Percentiles rank a stretch among this genome's conserved stretches.
Conservation (phyloP, 1,284 basidiomycete genomes). For the Ceratobasidium papillatum region DNA sequence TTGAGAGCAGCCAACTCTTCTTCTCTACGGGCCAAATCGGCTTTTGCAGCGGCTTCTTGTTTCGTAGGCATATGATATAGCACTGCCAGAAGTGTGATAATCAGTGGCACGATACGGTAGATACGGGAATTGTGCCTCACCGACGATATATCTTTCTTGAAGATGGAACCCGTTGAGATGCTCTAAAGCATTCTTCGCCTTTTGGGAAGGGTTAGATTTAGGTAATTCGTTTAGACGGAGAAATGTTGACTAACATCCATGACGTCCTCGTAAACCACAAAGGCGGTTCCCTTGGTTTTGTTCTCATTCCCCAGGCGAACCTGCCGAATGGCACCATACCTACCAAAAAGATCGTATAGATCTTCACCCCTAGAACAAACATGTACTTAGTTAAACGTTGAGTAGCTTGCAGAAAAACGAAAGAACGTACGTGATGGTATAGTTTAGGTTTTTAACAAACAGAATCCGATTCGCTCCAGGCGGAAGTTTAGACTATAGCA, state of each 20-base stretch:
- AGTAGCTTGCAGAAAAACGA: not conserved
- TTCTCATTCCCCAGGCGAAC: slow-evolving; percentile 91
- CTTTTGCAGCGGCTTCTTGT: slow-evolving; percentile 91
- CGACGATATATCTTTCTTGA: slow-evolving; percentile 95
- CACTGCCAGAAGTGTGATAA: slow-evolving; percentile 59
- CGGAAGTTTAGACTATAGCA: slow-evolving; percentile 76
- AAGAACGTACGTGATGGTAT: slow-evolving; percentile 73
- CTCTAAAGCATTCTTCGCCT: slow-evolving; percentile 96
- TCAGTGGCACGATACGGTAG: not conserved
- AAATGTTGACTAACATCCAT: slow-evolving; percentile 73
- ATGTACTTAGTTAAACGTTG: slow-evolving; percentile 41
- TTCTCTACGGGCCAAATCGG: slow-evolving; percentile 90
- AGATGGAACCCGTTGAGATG: slow-evolving; percentile 98
- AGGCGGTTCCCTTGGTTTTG: slow-evolving; percentile 96
- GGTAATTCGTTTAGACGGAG: not conserved
- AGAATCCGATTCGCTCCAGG: slow-evolving; percentile 85
- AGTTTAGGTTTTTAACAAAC: slow-evolving; percentile 92
- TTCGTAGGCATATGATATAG: slow-evolving; percentile 97
- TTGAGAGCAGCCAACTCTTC: slow-evolving; percentile 90
- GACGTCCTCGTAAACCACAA: slow-evolving; percentile 90
- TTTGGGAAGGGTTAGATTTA: slow-evolving; percentile 45
- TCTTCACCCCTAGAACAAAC: slow-evolving; percentile 69
- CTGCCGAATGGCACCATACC: slow-evolving; percentile 96
- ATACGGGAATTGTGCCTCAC: slow-evolving; percentile 50
- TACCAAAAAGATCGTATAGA: slow-evolving; percentile 96